Base-by-base conservation (phyloP, 768 basidiomycete genomes). In the Aureoboletus auriporus region DNA sequence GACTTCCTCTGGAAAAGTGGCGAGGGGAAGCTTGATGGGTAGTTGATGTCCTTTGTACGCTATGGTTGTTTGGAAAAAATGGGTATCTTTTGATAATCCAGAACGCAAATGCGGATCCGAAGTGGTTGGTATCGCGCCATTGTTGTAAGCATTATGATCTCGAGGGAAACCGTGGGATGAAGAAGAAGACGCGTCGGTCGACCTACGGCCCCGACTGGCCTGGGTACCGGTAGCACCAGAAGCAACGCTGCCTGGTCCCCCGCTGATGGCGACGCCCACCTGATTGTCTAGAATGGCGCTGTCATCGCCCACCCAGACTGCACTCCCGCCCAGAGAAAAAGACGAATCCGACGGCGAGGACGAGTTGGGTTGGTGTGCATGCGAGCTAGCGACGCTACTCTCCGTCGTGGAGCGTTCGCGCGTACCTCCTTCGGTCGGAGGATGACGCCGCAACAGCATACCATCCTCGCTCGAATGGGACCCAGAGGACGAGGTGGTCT, bases 1-100 rank as follows among this genome's bases (percentile, higher is more conserved):
- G 48, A 99, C 91, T 74, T 99, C 96, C 66, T 94, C 91, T 0
- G 89, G 79, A 64, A 96, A 97, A 2, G 86, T 88, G 16, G 83
- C 80, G 39, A 96, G 69, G 1, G 96, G 96, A 66, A 98, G 81
- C 60, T 91, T 86, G 62, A 98, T 92, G 12, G 93, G 94, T 28
- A 97, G 67, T 27, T 80, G 79, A 53, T 93, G 84, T 47, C 84
- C 84, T 65, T 85, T 86, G 69, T 93, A 95, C 12, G 75, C 79
- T 47, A 95, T 87, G 10, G 78, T 76, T 1, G 94, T 90, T 61
- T 93, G 85, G 69, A 82, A 97, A 63, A 89, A 95, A 64, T 97
- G 94, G 33, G 94, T 97, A 75, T 99, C 95, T 59, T 90, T 91
- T 41, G 75, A 73, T 55, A 76, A 54, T 27, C 74, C 74, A 49